Evolutionary conservation across 257 asterid genomes (phyloP).

Genomic region (Handroanthus guayacan): DNA sequence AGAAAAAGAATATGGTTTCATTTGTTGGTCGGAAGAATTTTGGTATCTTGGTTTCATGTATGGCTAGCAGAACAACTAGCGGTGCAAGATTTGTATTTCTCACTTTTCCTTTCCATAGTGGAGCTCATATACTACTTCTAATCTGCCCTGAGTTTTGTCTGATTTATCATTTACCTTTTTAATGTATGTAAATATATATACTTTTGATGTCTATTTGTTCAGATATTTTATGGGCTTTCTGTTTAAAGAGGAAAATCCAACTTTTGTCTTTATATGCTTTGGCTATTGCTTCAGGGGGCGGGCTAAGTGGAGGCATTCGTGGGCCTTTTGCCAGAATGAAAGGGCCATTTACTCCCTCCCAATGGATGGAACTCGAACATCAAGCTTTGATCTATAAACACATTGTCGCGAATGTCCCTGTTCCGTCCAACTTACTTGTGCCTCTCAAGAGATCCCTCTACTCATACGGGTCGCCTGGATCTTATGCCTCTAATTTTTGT

Average conservation of each 20-base stretch:
- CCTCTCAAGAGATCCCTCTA: constrained; percentile 76
- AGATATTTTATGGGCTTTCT: constrained; percentile 7
- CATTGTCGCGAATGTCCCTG: constrained; percentile 78
- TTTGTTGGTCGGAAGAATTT: constrained; percentile 15
- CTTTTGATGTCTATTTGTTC: not conserved
- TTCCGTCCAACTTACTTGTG: constrained; percentile 76
- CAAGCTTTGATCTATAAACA: constrained; percentile 93
- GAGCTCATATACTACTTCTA: not conserved
- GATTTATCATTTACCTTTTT: not conserved
- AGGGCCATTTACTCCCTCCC: constrained; percentile 91
- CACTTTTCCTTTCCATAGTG: not conserved
- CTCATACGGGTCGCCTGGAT: constrained; percentile 61
- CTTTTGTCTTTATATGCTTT: constrained; percentile 27
- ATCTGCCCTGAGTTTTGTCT: not conserved
- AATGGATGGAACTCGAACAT: constrained; percentile 93
- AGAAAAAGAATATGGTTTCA: not conserved
- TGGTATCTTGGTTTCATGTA: no score
- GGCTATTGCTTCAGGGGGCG: constrained; percentile 43
- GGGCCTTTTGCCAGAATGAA: constrained; percentile 60
- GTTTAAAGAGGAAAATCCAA: constrained; percentile 8
- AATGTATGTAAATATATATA: not conserved
- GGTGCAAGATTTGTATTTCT: not conserved
- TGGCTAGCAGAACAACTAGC: not conserved
- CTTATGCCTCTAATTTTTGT: constrained; percentile 73
- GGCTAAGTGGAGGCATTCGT: constrained; percentile 49